A percentile compares a stretch with the other conserved stretches of the same genome.
Conservation (phyloP, 106 monocot genomes). For the Phalaenopsis equestris region DNA sequence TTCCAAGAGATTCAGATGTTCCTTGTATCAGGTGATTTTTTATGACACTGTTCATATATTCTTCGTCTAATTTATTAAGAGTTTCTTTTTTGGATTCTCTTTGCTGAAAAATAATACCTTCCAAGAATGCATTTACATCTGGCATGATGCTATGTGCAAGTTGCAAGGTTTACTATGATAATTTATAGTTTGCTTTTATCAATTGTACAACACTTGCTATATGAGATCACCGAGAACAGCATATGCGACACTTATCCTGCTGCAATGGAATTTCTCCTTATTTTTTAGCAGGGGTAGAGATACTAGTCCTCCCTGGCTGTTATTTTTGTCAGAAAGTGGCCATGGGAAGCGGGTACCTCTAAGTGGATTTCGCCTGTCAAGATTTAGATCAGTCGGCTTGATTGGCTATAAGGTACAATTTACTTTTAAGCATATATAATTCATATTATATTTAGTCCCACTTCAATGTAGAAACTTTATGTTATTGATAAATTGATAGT, state of each 20-base stretch:
- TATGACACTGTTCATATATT: neutral
- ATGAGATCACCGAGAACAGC: neutral
- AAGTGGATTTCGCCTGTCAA: conserved; percentile 60
- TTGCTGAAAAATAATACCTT: neutral
- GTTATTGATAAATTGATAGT: neutral
- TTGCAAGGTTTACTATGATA: no score
- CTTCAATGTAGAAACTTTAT: neutral
- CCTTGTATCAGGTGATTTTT: conserved; percentile 29
- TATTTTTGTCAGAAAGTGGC: conserved; percentile 89
- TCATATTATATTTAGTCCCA: neutral
- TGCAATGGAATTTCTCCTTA: neutral
- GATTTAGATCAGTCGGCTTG: conserved; percentile 72
- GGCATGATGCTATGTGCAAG: neutral
- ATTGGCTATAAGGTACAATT: conserved; percentile 78
- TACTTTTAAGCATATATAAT: neutral
- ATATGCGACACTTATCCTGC: neutral
- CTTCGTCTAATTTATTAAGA: neutral
- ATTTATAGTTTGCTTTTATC: no score
- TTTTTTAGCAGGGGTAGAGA: conserved; percentile 46
- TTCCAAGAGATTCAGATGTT: conserved; percentile 24
- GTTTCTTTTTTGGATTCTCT: neutral
- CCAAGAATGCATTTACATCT: no score
- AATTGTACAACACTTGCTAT: neutral
- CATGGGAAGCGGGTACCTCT: conserved; percentile 85
- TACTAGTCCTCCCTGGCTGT: conserved; percentile 78